phyloP scores from a whole-genome alignment of 2,329 filamentous ascomycete species.

The Alternaria ventricosa region DNA sequence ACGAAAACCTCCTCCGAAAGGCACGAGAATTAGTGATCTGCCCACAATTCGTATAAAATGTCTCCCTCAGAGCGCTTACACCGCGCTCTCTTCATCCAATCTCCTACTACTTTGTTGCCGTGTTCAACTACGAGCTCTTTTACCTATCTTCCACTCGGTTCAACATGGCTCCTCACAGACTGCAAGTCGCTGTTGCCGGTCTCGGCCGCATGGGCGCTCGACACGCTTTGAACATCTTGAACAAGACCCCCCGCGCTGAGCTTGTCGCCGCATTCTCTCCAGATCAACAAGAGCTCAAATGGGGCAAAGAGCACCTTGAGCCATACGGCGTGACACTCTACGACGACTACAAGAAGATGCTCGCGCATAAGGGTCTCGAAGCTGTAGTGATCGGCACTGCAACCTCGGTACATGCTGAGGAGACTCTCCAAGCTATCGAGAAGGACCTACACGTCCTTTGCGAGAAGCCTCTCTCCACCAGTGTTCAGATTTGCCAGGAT shows the following conservation, averaged over 20 bases:
- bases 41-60: constrained; percentile 1
- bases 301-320: constrained; percentile 54
- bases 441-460: constrained; percentile 48
- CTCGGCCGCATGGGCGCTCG: constrained; percentile 62
- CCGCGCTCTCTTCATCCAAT: too few species aligned
- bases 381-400: constrained; percentile 51
- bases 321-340: constrained; percentile 56
- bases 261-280: constrained; percentile 60
- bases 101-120: too few species aligned
- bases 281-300: constrained; percentile 53
- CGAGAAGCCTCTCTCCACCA: constrained; percentile 50
- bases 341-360: constrained; percentile 56
- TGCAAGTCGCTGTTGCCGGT: constrained; percentile 56
- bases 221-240: constrained; percentile 59
- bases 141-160: too few species aligned
- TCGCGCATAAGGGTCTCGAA: constrained; percentile 50
- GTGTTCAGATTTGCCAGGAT: constrained; percentile 34
- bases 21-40: background rate
- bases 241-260: constrained; percentile 55
- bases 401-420: constrained; percentile 45
- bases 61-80: background rate
- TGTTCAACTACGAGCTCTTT: too few species aligned
- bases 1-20: constrained; percentile 12
- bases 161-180: constrained; percentile 30
- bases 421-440: constrained; percentile 44